These are phyloP conservation scores for Austroboletus festivus DNA, from an alignment of 768 basidiomycete genomes.

Conservation along the genomic window DNA sequence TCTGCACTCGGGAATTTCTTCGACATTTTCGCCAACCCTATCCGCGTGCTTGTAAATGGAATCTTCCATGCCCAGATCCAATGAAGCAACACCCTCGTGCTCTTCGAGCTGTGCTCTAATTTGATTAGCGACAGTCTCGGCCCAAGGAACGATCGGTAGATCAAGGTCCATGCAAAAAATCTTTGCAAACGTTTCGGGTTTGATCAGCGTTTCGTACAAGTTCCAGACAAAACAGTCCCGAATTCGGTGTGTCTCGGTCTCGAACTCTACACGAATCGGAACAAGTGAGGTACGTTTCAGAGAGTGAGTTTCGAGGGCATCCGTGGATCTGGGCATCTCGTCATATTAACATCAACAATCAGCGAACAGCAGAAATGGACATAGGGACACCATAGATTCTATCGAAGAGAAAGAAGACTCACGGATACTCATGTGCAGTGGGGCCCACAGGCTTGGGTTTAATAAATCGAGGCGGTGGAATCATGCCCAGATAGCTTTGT, in stretches of 20 bases:
- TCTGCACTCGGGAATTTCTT: conserved; percentile 72
- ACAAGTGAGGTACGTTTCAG: conserved; percentile 56
- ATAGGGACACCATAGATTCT: conserved; percentile 5
- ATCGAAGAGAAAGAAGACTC: conserved; percentile 34
- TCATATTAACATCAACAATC: conserved; percentile 17
- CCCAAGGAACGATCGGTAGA: conserved; percentile 63
- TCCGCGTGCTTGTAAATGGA: conserved; percentile 14
- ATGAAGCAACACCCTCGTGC: conserved; percentile 73
- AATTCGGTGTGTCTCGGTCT: conserved; percentile 86
- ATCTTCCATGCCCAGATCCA: conserved; percentile 59
- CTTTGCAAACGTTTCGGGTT: conserved; percentile 79
- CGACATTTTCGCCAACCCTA: conserved; percentile 44
- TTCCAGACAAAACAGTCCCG: conserved; percentile 98
- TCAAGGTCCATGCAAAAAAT: conserved; percentile 90
- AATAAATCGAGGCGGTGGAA: conserved; percentile 80
- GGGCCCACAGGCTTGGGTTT: conserved; percentile 52
- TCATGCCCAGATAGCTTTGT: conserved; percentile 85
- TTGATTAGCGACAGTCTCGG: conserved; percentile 75
- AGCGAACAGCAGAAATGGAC: conserved; percentile 18
- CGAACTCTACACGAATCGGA: conserved; percentile 94
- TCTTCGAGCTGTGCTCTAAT: conserved; percentile 93
- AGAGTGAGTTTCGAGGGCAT: conserved; percentile 64
- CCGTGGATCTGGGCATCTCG: conserved; percentile 49
- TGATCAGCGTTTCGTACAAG: conserved; percentile 79
- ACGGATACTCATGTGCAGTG: conserved; percentile 75